Evolutionary conservation across 352 stramenopile species (phyloP).

Genomic region (Blastocystis sp.): DNA sequence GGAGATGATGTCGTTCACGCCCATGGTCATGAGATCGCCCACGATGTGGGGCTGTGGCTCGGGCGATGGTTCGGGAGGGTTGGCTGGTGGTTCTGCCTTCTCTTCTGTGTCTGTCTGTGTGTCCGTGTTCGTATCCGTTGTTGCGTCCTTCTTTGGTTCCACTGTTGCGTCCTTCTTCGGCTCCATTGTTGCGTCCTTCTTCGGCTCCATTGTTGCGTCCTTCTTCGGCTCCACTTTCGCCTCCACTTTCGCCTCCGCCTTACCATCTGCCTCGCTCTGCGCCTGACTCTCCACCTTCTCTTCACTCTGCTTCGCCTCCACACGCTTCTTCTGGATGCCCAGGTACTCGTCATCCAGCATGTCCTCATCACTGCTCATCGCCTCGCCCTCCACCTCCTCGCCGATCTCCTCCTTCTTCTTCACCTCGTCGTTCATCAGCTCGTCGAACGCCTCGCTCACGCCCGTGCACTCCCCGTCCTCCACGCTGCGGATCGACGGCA

Average conservation of each 20-base stretch:
- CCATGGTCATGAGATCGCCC: no score
- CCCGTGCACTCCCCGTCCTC: background rate
- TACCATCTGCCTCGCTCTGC: background rate
- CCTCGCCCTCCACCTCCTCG: background rate
- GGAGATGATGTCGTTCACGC: no score
- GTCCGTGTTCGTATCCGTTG: background rate
- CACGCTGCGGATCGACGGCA: background rate
- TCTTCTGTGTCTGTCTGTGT: background rate
- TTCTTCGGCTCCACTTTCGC: background rate
- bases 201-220: background rate
- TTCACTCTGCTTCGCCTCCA: background rate
- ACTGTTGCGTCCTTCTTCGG: background rate
- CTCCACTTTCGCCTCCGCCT: conserved; percentile 4
- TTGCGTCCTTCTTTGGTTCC: background rate
- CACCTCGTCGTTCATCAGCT: conserved; percentile 3
- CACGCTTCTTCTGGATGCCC: background rate
- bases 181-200: background rate
- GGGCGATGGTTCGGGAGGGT: no score
- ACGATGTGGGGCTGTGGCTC: no score
- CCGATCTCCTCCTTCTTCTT: conserved; percentile 1
- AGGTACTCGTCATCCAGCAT: background rate
- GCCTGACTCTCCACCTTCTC: background rate
- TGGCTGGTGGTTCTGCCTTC: conserved; percentile 1
- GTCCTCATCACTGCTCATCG: background rate
- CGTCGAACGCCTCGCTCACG: background rate